Evolutionary conservation across 306 rosid genomes (phyloP).

Genomic region (Cucurbita argyrosperma): DNA sequence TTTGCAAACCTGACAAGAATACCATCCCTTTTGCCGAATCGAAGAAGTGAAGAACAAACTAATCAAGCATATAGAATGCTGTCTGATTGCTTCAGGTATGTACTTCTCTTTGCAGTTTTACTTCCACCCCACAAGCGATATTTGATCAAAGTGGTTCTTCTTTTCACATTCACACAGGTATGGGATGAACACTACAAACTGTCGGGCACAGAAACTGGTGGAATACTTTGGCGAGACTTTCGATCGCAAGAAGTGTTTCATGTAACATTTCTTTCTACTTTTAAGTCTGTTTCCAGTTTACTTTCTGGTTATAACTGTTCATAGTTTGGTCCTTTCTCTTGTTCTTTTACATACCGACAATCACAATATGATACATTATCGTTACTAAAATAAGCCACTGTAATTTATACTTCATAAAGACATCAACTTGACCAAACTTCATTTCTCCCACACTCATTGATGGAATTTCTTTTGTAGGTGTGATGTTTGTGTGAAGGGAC

Average conservation of each 20-base stretch:
- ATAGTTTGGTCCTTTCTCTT: not conserved
- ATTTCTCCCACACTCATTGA: not conserved
- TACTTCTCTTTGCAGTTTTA: conserved; percentile 9
- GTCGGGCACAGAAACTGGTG: conserved; percentile 71
- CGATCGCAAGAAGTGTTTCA: conserved; percentile 41
- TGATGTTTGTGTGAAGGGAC: conserved; percentile 66
- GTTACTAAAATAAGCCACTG: not conserved
- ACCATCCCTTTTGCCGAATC: conserved; percentile 82
- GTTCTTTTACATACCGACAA: not conserved
- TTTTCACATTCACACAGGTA: conserved; percentile 34
- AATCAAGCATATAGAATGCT: conserved; percentile 68
- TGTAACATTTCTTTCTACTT: conserved; percentile 21
- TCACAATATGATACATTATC: not conserved
- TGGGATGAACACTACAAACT: conserved; percentile 67
- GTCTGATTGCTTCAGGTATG: conserved; percentile 90
- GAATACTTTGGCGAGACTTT: conserved; percentile 83
- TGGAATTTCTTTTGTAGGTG: conserved; percentile 39
- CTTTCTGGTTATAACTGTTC: not conserved
- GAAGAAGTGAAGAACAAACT: conserved; percentile 58
- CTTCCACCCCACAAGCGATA: not conserved
- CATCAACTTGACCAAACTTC: not conserved
- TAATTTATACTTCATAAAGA: not conserved
- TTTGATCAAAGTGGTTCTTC: not conserved
- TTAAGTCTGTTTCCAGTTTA: not conserved
- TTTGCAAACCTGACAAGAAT: conserved; percentile 57